Conservation (phyloP, 1,284 basidiomycete species). For the Puccinia hordei region DNA sequence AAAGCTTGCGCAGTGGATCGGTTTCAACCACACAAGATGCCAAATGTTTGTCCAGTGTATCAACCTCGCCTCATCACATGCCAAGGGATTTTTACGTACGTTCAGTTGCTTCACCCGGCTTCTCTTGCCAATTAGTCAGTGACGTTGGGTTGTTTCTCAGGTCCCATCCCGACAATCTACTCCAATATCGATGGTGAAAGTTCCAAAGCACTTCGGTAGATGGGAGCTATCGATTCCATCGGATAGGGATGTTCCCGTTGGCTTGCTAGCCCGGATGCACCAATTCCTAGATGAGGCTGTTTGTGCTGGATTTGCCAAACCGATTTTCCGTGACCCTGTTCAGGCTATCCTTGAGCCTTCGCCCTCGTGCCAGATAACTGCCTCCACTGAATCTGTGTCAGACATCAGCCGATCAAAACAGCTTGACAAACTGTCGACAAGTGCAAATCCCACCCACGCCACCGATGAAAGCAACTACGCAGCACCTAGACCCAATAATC, state of each 20-base stretch:
- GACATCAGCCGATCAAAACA: not conserved
- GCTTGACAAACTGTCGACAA: not conserved
- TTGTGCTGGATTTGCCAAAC: conserved; percentile 34
- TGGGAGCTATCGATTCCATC: conserved; percentile 28
- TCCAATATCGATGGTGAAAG: conserved; percentile 3
- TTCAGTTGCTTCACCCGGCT: not conserved
- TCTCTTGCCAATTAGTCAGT: not conserved
- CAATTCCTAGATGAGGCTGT: conserved; percentile 36
- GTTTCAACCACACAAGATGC: conserved; percentile 9
- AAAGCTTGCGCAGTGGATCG: conserved; percentile 10
- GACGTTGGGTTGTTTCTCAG: not conserved
- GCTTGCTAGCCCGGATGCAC: conserved; percentile 25
- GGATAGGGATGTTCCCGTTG: not conserved
- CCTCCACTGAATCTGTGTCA: not conserved
- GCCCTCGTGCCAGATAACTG: not conserved
- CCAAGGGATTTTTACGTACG: conserved; percentile 3
- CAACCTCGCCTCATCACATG: not conserved
- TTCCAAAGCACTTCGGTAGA: conserved; percentile 26
- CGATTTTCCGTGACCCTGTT: conserved; percentile 11
- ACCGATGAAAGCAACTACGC: not conserved
- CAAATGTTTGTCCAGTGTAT: conserved; percentile 13
- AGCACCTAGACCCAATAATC: not conserved
- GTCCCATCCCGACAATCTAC: conserved; percentile 2
- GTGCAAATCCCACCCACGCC: not conserved
- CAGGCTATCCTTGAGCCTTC: not conserved